A percentile compares a stretch with the other conserved stretches of the same genome.
Conservation (phyloP, 2,329 filamentous ascomycete species). For the Aspergillus melleus region DNA sequence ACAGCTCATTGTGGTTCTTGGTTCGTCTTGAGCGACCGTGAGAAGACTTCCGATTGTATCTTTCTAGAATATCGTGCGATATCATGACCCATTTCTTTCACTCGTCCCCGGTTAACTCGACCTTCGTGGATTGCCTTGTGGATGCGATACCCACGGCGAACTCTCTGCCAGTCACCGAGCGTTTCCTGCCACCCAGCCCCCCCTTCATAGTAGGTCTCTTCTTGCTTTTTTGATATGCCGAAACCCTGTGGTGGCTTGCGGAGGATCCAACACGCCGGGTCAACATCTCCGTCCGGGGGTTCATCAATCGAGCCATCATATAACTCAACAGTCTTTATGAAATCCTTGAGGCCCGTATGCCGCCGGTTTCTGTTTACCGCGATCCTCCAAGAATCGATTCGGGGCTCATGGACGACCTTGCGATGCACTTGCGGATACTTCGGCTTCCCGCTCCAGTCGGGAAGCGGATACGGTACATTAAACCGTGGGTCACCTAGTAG, state of each 20-base stretch:
- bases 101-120: constrained; percentile 34
- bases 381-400: constrained; percentile 41
- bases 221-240: constrained; percentile 35
- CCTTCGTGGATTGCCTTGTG: constrained; percentile 38
- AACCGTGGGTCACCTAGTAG: constrained; percentile 38
- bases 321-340: constrained; percentile 31
- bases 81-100: constrained; percentile 28
- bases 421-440: constrained; percentile 28
- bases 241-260: constrained; percentile 42
- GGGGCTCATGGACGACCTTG: constrained; percentile 26
- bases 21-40: background rate
- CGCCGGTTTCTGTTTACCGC: constrained; percentile 38
- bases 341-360: constrained; percentile 28
- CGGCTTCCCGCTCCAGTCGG: constrained; percentile 17
- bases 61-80: constrained; percentile 22
- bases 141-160: constrained; percentile 37
- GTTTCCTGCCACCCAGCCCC: constrained; percentile 42
- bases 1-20: background rate
- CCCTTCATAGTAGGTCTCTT: constrained; percentile 41
- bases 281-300: constrained; percentile 39
- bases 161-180: constrained; percentile 40
- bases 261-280: constrained; percentile 43
- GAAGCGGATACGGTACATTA: constrained; percentile 30
- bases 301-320: constrained; percentile 40
- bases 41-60: constrained; percentile 11